Evolutionary conservation across 2,329 filamentous ascomycete species (phyloP).

Genomic region (Neoarthrinium moseri): DNA sequence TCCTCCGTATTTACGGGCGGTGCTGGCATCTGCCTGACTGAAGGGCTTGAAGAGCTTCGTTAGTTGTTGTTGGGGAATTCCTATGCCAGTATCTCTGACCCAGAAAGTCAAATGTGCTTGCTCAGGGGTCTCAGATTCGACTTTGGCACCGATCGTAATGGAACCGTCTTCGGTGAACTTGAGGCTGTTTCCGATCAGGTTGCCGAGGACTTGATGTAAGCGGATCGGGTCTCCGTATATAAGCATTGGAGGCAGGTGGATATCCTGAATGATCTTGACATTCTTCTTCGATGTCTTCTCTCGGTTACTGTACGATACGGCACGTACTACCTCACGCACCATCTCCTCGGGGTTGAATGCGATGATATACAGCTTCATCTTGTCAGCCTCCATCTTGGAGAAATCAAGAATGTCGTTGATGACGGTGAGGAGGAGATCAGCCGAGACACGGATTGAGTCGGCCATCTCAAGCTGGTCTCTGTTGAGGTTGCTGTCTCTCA

Average conservation of each 20-base stretch:
- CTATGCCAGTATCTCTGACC: constrained; percentile 87
- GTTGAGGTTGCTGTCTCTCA: constrained; percentile 73
- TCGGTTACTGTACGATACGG: constrained; percentile 64
- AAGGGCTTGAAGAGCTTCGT: constrained; percentile 90
- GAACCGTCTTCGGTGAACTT: constrained; percentile 89
- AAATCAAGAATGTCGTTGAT: constrained; percentile 98
- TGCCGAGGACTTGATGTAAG: constrained; percentile 70
- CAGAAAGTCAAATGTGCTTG: constrained; percentile 77
- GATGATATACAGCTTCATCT: constrained; percentile 77
- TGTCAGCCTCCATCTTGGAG: constrained; percentile 87
- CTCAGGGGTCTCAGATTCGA: constrained; percentile 69
- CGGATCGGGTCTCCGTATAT: constrained; percentile 67
- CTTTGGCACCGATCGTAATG: constrained; percentile 76
- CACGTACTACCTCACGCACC: constrained; percentile 65
- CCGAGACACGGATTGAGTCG: constrained; percentile 82
- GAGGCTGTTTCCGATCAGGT: constrained; percentile 87
- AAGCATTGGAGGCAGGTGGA: constrained; percentile 72
- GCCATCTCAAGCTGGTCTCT: constrained; percentile 81
- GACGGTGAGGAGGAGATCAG: constrained; percentile 82
- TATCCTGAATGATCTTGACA: constrained; percentile 66
- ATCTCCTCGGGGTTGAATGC: constrained; percentile 67
- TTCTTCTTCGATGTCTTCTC: constrained; percentile 62
- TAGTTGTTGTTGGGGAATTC: constrained; percentile 79
- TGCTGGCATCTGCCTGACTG: constrained; percentile 88
- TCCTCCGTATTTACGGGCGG: constrained; percentile 86